Base-by-base conservation (phyloP, 2,329 filamentous ascomycete species). In the Paracamarosporium sp. region DNA sequence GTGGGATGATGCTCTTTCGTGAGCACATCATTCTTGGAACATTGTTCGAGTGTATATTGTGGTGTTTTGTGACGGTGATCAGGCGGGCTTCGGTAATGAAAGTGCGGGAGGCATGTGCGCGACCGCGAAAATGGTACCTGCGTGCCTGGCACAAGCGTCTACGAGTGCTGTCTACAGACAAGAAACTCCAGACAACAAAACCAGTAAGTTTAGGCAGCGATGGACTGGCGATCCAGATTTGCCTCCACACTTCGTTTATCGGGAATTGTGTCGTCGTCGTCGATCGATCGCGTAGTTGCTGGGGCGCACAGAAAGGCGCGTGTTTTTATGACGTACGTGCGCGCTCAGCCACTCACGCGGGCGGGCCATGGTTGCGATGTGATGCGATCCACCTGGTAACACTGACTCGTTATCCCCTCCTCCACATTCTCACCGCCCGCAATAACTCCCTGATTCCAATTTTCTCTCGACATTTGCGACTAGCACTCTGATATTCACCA, bases 331-430 rank as follows among this genome's bases (percentile, higher is more conserved):
- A 50, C 47, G 47, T 50, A 50, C 35, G 13, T 40, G 31, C 47
- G 35, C 47, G 35, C 47, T 50, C 35, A 50, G 47, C 33, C 30
- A 36, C 46, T 28, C 22, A 40, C 33, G 47, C 35, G 24, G 13
- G 28, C 44, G 11, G 28, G 36, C 24, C 40, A n/a, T n/a, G n/a
- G n/a, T 15, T 44, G 40, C 22, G 11, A 9, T 48, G 47, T 31
- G 20, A 38, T 38, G 33, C 22, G 47, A 40, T 40, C 31, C 30
- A 48, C 45, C 15, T 30, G 1, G 22, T 27, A 20, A 17, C 35
- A 51, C 48, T 51, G 36, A 51, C 48, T 51, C 48, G 48, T 8
- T 41, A 51, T 51, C 48, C 36, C 48, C 48, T 50, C 47, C 47
- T 51, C 48, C 48, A 38, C 48, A 51, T 38, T 43, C 27, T 25